Evolutionary conservation across 495 filamentous ascomycete genomes (phyloP).

Genomic region (Terfezia claveryi): DNA sequence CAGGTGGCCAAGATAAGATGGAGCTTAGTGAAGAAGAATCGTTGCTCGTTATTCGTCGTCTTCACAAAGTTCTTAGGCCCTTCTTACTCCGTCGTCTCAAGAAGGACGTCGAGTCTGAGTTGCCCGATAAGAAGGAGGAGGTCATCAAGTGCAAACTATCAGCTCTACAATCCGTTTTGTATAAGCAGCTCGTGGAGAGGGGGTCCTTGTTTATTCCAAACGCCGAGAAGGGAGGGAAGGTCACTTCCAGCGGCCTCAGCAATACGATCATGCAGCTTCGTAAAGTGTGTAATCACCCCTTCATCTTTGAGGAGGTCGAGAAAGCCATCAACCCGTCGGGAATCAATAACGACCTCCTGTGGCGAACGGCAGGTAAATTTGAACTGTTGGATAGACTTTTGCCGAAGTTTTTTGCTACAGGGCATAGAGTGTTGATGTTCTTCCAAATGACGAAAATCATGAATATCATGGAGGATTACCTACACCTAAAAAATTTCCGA

Average conservation of each 20-base stretch:
- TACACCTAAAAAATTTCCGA: conserved; percentile 55
- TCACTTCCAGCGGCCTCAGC: conserved; percentile 80
- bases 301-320: conserved; percentile 93
- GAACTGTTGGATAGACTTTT: conserved; percentile 81
- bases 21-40: conserved; percentile 98
- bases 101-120: conserved; percentile 96
- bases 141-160: conserved; percentile 99
- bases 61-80: conserved; percentile 91
- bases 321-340: conserved; percentile 88
- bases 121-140: conserved; percentile 95
- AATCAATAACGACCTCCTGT: conserved; percentile 73
- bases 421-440: conserved; percentile 88
- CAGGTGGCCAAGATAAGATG: conserved; percentile 94
- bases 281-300: conserved; percentile 97
- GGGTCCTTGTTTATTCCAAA: conserved; percentile 87
- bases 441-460: conserved; percentile 99
- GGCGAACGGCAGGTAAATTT: conserved; percentile 94
- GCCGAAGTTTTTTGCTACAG: conserved; percentile 72
- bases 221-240: conserved; percentile 76
- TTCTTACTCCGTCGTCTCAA: conserved; percentile 96
- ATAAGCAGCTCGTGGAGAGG: conserved; percentile 87
- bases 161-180: conserved; percentile 72
- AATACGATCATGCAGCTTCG: conserved; percentile 99
- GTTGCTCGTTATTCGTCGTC: conserved; percentile 87
- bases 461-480: conserved; percentile 99